A percentile compares a stretch with the other conserved stretches of the same genome.
phyloP scores from a whole-genome alignment of 495 filamentous ascomycete genomes.

The Clohesyomyces aquaticus region DNA sequence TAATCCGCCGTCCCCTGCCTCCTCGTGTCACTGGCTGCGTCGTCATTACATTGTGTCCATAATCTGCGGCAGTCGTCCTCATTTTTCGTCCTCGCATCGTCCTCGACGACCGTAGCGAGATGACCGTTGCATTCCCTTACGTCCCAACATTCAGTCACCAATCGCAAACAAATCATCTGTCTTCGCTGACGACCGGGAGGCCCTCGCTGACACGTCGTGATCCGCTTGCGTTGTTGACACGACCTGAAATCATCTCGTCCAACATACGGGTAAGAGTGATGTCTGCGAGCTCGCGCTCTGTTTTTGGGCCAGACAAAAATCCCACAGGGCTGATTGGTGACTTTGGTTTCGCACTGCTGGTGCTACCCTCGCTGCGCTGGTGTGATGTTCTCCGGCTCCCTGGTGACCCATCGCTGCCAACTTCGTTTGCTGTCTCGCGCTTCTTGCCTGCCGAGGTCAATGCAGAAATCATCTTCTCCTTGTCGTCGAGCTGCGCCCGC shows the following conservation, averaged over 20 bases:
- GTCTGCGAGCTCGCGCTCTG: constrained; percentile 74
- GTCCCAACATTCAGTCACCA: constrained; percentile 12
- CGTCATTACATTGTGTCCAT: constrained; percentile 2
- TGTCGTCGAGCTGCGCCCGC: constrained; percentile 87
- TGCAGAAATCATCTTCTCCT: constrained; percentile 89
- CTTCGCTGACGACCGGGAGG: constrained; percentile 28
- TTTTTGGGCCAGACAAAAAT: constrained; percentile 46
- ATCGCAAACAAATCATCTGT: constrained; percentile 3
- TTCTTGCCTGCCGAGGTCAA: constrained; percentile 85
- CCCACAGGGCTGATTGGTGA: constrained; percentile 36
- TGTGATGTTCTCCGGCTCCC: constrained; percentile 46
- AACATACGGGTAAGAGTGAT: constrained; percentile 83
- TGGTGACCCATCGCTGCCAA: constrained; percentile 51
- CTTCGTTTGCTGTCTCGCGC: constrained; percentile 74
- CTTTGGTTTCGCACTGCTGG: constrained; percentile 40
- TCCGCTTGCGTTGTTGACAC: constrained; percentile 54
- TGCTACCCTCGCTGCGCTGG: constrained; percentile 45
- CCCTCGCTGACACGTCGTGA: constrained; percentile 37
- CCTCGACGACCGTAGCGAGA: constrained; percentile 14
- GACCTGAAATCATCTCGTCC: constrained; percentile 92
- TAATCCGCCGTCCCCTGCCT: neutral
- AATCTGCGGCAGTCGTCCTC: constrained; percentile 16
- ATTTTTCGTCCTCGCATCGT: neutral
- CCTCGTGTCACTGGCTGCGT: neutral
- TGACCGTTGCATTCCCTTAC: constrained; percentile 25